Conservation (phyloP, 352 stramenopile species). For the Pythium phragmitis region DNA sequence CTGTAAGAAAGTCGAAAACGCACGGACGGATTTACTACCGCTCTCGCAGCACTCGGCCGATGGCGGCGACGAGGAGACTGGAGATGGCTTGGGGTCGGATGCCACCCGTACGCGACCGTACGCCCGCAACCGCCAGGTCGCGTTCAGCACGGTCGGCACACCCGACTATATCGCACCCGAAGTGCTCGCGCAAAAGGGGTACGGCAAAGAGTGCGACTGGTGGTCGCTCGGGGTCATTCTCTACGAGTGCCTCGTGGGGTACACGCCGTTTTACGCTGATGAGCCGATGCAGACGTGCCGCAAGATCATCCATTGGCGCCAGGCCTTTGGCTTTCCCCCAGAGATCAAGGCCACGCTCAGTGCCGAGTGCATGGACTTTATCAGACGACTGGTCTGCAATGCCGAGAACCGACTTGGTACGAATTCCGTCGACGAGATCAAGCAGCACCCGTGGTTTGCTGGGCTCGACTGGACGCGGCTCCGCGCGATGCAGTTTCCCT, state of each 20-base stretch:
- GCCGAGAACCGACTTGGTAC: constrained; percentile 92
- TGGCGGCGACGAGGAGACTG: constrained; percentile 11
- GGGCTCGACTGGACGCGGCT: constrained; percentile 93
- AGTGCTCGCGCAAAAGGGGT: constrained; percentile 92
- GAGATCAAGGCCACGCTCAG: constrained; percentile 61
- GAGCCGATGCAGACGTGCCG: constrained; percentile 96
- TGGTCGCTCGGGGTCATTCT: constrained; percentile 99
- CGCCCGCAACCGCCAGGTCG: constrained; percentile 86
- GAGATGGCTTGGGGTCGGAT: constrained; percentile 35
- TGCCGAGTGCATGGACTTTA: constrained; percentile 90
- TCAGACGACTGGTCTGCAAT: constrained; percentile 93
- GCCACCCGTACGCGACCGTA: constrained; percentile 52
- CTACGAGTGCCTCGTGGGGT: constrained; percentile 99
- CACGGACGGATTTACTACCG: constrained; percentile 74
- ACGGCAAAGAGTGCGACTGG: constrained; percentile 96
- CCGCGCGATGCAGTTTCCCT: constrained; percentile 79
- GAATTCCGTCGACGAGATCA: constrained; percentile 95
- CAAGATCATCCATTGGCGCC: constrained; percentile 91
- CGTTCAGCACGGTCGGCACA: constrained; percentile 98
- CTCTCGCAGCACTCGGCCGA: constrained; percentile 74
- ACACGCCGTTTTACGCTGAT: constrained; percentile 99
- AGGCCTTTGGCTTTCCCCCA: constrained; percentile 81
- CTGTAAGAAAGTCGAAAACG: constrained; percentile 95
- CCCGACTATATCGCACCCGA: constrained; percentile 99
- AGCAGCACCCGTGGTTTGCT: constrained; percentile 97